Base-by-base conservation (phyloP, 1,284 basidiomycete genomes). In the Melampsora larici-populina region DNA sequence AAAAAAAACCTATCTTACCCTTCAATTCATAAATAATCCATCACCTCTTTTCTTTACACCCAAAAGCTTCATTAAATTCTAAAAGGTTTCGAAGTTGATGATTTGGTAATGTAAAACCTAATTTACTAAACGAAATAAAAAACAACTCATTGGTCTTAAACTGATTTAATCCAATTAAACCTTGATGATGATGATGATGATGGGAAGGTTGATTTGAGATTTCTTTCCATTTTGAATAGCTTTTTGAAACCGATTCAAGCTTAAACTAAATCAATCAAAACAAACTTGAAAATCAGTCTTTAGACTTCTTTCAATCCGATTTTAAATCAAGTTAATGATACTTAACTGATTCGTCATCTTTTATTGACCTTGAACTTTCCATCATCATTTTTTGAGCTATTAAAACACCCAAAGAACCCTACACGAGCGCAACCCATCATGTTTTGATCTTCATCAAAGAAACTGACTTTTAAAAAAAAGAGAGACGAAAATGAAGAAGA, bases 111-210 rank as follows among this genome's bases (percentile, higher is more conserved):
- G 5, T 15, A 1, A 48, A 5, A 13, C 60, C 71, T 40, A 73
- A 48, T 17, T 60, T 24, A 29, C 60, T 60, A 46, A 65, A 73
- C 36, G 62, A 55, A 17, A 73, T 18, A 43, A 64, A 73, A 48
- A 73, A 73, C 17, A 73, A 43, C 43, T 26, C n/a, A 29, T 73
- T 60, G 24, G 24, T 31, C 7, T 8, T 3, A 26, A 15, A n/a
- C 4, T 4, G 2, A 9, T 43, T 15, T 1, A 24, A 17, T 36
- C 40, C 24, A 65, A 33, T 43, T 60, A 60, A 29, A 36, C 36
- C 9, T 36, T 36, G 3, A 36, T 64, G 26, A 0, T 62, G n/a
- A 1, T 63, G 5, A 0, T 43, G n/a, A n/a, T n/a, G n/a, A n/a
- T n/a, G n/a, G n/a, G n/a, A n/a, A n/a, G n/a, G 24, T 63, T 46